Evolutionary conservation across 208 protist genomes (phyloP), one percentile per base, ranked within the genome.

Genomic region (Trypanosomatidae sp.): DNA sequence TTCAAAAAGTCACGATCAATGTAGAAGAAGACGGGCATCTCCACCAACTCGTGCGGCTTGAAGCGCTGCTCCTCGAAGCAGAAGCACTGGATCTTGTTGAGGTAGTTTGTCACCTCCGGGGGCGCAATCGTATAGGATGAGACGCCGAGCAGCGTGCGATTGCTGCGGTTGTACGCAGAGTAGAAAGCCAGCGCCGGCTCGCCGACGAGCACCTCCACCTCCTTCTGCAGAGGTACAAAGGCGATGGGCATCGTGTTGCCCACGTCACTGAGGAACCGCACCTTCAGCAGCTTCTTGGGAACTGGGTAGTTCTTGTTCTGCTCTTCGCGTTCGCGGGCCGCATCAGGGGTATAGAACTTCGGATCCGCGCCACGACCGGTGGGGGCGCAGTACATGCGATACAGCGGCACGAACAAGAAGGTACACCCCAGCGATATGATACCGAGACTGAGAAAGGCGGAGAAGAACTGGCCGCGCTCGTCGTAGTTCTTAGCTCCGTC

Each of bases 61-160:
- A 98, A 94, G 25, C 96, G 93, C 82, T 98, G 97, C 84, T 98
- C 95, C 77, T 98, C 95, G 55, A 98, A 98, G 81, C 97, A 99
- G 76, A 99, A 99, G 82, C 98, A 99, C 88, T 99, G 97, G 77
- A 99, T 98, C 82, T 99, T 99, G 75, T 98, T 98, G 59, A 99
- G 92, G 82, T 98, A 99, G 68, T 91, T 89, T 46, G 92, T 97
- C 44, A 97, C 96, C 87, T 95, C 90, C 1, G 88, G 79, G 28
- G 93, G 93, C 13, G 89, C 86, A 73, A 97, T 95, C 25, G 89
- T 97, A 86, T 97, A 97, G n/a, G 90, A 95, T 12, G 91, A 95
- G 15, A 97, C 88, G 19, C 93, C 93, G 12, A 95, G 82, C 28
- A 97, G 77, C 17, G 91, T 96, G 41, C 91, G 83, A 71, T 94